Evolutionary conservation across 345 rosid species (phyloP).

Genomic region (Populus nigra): DNA sequence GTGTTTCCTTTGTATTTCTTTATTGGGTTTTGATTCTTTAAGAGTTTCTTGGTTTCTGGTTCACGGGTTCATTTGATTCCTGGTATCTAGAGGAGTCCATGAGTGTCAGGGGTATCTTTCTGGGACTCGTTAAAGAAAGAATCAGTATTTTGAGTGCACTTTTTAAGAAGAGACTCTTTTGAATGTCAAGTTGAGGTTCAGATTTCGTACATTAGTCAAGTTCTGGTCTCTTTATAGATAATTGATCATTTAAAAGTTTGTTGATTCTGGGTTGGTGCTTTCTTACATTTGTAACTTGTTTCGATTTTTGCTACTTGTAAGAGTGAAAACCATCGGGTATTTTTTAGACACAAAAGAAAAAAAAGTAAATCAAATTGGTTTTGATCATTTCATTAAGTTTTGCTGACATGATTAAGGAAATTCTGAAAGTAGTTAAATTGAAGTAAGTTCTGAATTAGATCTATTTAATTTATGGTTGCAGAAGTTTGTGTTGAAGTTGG

Average conservation of each 20-base stretch:
- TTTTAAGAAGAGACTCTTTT: neutral
- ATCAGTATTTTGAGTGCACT: neutral
- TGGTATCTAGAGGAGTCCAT: neutral
- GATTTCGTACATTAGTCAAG: neutral
- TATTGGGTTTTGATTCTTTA: constrained; percentile 24
- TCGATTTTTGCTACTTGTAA: neutral
- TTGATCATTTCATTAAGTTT: neutral
- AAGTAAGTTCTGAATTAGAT: constrained; percentile 14
- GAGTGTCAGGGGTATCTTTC: constrained; percentile 13
- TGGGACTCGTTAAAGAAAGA: neutral
- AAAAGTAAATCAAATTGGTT: neutral
- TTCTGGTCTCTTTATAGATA: neutral
- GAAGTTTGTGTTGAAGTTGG: constrained; percentile 78
- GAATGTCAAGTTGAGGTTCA: neutral
- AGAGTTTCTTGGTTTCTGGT: constrained; percentile 1
- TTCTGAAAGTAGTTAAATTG: neutral
- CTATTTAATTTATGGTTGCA: constrained; percentile 34
- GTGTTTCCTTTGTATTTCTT: neutral
- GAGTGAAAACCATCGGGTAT: neutral
- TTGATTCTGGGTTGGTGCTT: constrained; percentile 1
- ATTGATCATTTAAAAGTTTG: neutral
- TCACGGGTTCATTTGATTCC: constrained; percentile 16
- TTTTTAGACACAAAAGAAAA: neutral
- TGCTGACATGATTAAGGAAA: neutral
- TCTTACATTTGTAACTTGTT: neutral